Evolutionary conservation across 2,329 filamentous ascomycete species (phyloP), one percentile per base, ranked within the genome.

Genomic region (Phoma sp.): DNA sequence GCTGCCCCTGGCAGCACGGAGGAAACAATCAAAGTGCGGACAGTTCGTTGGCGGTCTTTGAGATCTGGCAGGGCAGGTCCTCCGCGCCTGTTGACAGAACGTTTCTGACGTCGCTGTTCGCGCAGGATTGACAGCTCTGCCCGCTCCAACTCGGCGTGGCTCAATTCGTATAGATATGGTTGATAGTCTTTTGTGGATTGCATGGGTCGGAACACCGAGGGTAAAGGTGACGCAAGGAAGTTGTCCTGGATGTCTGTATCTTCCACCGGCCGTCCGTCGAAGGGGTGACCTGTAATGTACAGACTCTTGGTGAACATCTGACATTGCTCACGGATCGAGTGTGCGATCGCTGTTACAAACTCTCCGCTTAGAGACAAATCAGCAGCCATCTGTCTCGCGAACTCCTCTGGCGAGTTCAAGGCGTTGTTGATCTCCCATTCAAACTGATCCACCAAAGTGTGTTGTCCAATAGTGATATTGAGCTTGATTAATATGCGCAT

Each of bases 371-470:
- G 83, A 4, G 93, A 93, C 24, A 99, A 82, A 68, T 99, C 95
- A 55, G 87, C 86, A 0, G 93, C 87, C 91, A 98, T 96, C 71
- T 88, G 88, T 57, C 85, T 81, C 24, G 95, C 95, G 73, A 99
- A 99, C 53, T 96, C 91, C 76, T 99, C 95, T 2, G 95, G 92
- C 0, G 90, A 96, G 74, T 99, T 99, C 49, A 89, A 79, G 0
- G 93, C 89, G 72, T 96, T 96, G 76, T 98, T 98, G 72, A 98
- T 92, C 66, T 99, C 95, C 95, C 95, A 99, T 76, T 99, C 95
- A 58, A 99, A 98, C 72, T 98, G 95, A 69, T 99, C 95, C 32
- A 97, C 89, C 24, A 99, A 81, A 0, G 93, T 98, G 70, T 96
- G 91, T 60, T 91, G 89, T 36, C 93, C 95, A 69, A 99, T 97